phyloP scores from a whole-genome alignment of 495 filamentous ascomycete genomes.

The Parmelia sp. region DNA sequence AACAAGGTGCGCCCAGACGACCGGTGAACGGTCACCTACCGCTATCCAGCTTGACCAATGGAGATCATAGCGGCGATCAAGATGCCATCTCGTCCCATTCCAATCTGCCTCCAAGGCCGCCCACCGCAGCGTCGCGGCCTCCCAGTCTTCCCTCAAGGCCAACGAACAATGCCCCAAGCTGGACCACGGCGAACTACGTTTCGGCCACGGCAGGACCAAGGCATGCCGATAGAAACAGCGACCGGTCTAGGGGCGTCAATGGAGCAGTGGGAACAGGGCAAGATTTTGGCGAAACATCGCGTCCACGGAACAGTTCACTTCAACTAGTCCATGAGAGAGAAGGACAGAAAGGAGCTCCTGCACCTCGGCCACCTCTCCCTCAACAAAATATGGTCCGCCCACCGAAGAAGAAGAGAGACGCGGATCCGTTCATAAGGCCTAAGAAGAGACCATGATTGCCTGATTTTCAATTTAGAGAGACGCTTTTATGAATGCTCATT shows the following conservation, averaged over 20 bases:
- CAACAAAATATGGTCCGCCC: conserved; percentile 23
- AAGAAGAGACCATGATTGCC: conserved; percentile 34
- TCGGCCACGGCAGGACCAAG: background rate
- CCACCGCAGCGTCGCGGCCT: background rate
- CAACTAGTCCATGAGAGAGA: conserved; percentile 3
- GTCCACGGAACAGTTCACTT: conserved; percentile 27
- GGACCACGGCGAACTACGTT: conserved; percentile 8
- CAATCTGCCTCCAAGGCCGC: background rate
- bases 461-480: background rate
- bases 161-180: conserved; percentile 21
- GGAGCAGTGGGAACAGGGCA: background rate
- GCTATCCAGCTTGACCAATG: conserved; percentile 9
- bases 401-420: conserved; percentile 43
- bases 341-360: background rate
- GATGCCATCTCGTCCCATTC: background rate
- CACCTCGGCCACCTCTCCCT: conserved; percentile 2
- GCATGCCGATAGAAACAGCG: background rate
- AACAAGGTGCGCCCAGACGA: background rate
- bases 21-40: background rate
- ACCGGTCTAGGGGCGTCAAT: background rate
- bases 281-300: background rate
- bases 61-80: background rate
- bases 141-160: background rate
- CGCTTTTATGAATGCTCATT: background rate
- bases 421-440: conserved; percentile 48